Evolutionary conservation across 331 rosid species (phyloP), one percentile per base, ranked within the genome.

Genomic region (Quercus phellos): DNA sequence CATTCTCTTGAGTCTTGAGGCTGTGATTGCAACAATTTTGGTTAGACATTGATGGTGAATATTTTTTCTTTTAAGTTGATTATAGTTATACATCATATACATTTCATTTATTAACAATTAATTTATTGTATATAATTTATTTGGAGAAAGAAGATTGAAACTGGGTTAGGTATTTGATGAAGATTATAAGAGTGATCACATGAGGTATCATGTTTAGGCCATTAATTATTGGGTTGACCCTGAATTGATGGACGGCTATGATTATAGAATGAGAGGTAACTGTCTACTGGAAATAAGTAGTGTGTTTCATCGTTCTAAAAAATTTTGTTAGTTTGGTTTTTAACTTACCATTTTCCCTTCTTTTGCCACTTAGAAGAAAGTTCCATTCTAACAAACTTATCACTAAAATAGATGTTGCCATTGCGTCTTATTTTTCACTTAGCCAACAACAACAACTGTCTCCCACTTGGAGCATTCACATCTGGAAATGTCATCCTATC

Each of bases 1-100:
- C 68, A 68, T 42, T 51, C 67, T 50, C 66, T 70, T 50, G 70
- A 29, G 55, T 71, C 19, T 22, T 43, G 60, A 77, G 32, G 46
- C 0, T 58, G 10, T 63, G 64, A 58, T 22, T 58, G 21, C 70
- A 4, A 34, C 71, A 66, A 18, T 34, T n/a, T 63, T 50, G 24
- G 24, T 75, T 59, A 63, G 69, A 0, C 46, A 17, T 63, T 30
- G 46, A 17, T 7, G 17, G 42, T 27, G 1, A 63, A 3, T 13
- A 11, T 1, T 27, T 3, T 64, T 38, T 38, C 12, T 32, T 32
- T 34, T 17, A 60, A 29, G 38, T 77, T 77, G 22, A 34, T 24
- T 8, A 34, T 24, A 32, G 22, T 24, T 8, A 55, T 24, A 32
- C 58, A 38, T 38, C 46, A 1, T 35, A 21, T 29, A 13, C 46